Evolutionary conservation across 2,329 filamentous ascomycete species (phyloP), one percentile per base, ranked within the genome.

Genomic region (Rhexocercosporidium sp.): DNA sequence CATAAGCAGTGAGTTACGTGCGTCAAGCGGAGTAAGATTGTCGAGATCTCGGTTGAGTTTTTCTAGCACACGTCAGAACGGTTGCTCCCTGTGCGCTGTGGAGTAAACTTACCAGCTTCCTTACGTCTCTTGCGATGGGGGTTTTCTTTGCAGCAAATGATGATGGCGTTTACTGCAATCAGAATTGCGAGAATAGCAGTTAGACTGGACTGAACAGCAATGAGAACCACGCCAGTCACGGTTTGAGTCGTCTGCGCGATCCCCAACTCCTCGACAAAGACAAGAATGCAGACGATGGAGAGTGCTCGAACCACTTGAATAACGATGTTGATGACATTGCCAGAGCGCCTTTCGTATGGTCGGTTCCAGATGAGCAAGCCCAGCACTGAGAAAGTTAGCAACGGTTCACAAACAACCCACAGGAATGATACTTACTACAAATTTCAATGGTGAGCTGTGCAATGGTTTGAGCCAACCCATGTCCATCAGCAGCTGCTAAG

Each of bases 191-290:
- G 84, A 27, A 93, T 80, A 69, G 87, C 94, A 6, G 94, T 97
- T 72, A 99, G 82, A 0, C 90, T 87, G 0, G 92, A 92, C 80
- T 99, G 96, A 5, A 98, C 86, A n/a, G 90, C 93, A 72, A 98
- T 96, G 67, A 99, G 85, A 18, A 94, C 92, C n/a, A 98, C 88
- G 64, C 96, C 96, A 18, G 93, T 95, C 59, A 98, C 88, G 0
- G 96, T 98, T 83, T 97, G 93, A 11, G 95, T 97, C 11, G 94
- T 97, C 79, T 97, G 90, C 6, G 89, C 86, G 73, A 99, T 90
- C 66, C 92, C 92, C 63, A 99, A 89, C 81, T 98, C 91, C 77
- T 98, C 92, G 31, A 98, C 95, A 75, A 98, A 99, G 61, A 98
- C 85, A 71, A 99, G 82, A 73, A 98, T 93, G 81, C 94, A 97